These are phyloP conservation scores for Tephrocybe sp. DNA, from an alignment of 768 basidiomycete species.

Conservation along the genomic window DNA sequence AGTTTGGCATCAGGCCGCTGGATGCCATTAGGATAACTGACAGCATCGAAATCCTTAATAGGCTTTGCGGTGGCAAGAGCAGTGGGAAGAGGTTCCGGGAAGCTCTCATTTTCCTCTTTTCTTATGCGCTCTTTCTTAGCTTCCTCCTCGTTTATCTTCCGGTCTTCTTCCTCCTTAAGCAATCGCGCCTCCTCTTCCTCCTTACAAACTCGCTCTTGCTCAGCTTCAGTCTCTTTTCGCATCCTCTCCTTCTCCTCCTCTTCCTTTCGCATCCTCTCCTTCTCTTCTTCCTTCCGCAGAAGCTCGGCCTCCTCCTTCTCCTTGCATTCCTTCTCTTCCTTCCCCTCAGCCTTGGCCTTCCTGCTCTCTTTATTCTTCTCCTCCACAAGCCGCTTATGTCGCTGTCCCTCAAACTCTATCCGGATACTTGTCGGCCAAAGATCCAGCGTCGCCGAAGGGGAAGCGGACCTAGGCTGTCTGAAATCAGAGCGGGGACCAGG, in stretches of 20 bases:
- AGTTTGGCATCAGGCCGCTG: slow-evolving; percentile 92
- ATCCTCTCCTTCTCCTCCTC: slow-evolving; percentile 37
- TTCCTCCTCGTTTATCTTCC: slow-evolving; percentile 38
- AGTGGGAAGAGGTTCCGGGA: slow-evolving; percentile 54
- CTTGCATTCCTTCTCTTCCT: slow-evolving; percentile 41
- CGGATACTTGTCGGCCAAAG: slow-evolving; percentile 47
- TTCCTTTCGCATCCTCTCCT: slow-evolving; percentile 42
- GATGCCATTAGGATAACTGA: slow-evolving; percentile 83
- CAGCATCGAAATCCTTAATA: slow-evolving; percentile 77
- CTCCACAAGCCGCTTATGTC: slow-evolving; percentile 43
- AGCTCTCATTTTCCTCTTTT: slow-evolving; percentile 28
- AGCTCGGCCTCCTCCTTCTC: no score
- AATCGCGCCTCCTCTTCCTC: slow-evolving; percentile 28
- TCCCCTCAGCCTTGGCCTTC: slow-evolving; percentile 41
- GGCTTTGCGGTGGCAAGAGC: slow-evolving; percentile 80
- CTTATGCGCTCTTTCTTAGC: slow-evolving; percentile 43
- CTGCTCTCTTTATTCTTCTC: slow-evolving; percentile 43
- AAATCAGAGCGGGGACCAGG: slow-evolving; percentile 29
- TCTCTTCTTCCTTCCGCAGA: no score
- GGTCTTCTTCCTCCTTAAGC: slow-evolving; percentile 27
- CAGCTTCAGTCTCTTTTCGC: no score
- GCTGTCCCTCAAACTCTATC: slow-evolving; percentile 60
- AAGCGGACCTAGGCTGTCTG: slow-evolving; percentile 30
- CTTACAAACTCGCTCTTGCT: no score
- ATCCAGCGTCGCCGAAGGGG: slow-evolving; percentile 30